phyloP scores from a whole-genome alignment of 768 basidiomycete genomes.

The Rhizopogon vulgaris region DNA sequence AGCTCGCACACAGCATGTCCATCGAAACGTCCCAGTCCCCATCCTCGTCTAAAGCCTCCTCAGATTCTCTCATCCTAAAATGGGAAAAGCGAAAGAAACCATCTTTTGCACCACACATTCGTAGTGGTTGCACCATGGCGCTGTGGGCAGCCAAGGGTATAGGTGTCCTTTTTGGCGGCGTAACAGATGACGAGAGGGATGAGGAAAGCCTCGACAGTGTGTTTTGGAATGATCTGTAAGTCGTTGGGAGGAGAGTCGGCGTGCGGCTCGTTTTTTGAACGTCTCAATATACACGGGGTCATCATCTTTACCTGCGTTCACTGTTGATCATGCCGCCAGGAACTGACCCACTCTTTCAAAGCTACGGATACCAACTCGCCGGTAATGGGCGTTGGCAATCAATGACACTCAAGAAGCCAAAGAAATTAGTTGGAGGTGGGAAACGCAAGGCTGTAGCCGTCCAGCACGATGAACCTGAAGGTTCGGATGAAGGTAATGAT shows the following conservation, averaged over 20 bases:
- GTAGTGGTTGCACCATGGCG: constrained; percentile 86
- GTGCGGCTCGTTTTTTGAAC: background rate
- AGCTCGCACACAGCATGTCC: constrained; percentile 22
- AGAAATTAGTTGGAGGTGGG: constrained; percentile 37
- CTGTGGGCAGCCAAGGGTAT: constrained; percentile 63
- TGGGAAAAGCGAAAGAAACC: constrained; percentile 86
- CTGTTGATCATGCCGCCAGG: background rate
- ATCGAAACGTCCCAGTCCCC: constrained; percentile 16
- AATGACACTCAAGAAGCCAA: constrained; percentile 62
- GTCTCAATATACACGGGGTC: background rate
- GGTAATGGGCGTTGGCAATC: constrained; percentile 78
- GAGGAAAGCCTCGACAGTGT: constrained; percentile 82
- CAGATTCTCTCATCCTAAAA: constrained; percentile 52
- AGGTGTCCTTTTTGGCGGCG: constrained; percentile 83
- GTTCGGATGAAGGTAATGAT: constrained; percentile 8
- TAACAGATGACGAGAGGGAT: constrained; percentile 78
- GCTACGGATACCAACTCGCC: constrained; percentile 70
- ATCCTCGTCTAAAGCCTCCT: constrained; percentile 25
- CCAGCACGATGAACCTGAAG: constrained; percentile 3
- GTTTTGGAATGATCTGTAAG: constrained; percentile 85
- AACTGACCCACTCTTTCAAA: constrained; percentile 18
- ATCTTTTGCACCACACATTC: constrained; percentile 36
- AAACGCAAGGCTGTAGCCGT: constrained; percentile 36
- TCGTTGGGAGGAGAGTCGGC: background rate
- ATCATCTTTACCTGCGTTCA: background rate